Evolutionary conservation across 306 rosid species (phyloP), one percentile per base, ranked within the genome.

Genomic region (Mucuna pruriens): DNA sequence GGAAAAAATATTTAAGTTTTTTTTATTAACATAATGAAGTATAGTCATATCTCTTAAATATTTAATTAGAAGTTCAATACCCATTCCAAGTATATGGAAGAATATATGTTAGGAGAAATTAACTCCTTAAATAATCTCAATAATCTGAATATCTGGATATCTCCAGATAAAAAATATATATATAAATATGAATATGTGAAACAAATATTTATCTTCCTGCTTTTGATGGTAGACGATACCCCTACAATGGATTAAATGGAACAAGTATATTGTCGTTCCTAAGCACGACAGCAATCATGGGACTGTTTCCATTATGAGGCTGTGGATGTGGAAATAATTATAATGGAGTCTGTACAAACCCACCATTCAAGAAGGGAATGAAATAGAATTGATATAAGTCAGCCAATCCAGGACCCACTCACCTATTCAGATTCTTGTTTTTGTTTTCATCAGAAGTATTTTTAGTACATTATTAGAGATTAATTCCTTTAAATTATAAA

Each of bases 281-380:
- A 78, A 63, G 83, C 2, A 40, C 0, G 77, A 65, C 86, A 84
- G 48, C 54, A 84, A 84, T 83, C 15, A 83, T 73, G 75, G 1
- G 16, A 52, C n/a, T 73, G 84, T 72, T 73, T 54, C 76, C 64
- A 69, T 9, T 1, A 66, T 31, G 25, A 26, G 12, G 3, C n/a
- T 42, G 19, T 40, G 71, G 31, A 4, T 75, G 23, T 57, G 81
- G 49, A 70, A 20, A 45, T 6, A 20, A 45, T 6, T 49, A 38
- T 40, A 31, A 49, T 83, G 39, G 69, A 62, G 0, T 62, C 34
- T 79, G 60, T 83, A 78, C 76, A 52, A 25, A 31, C 26, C 71
- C 86, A 38, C 79, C 63, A 76, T 71, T 17, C 23, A 0, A 1
- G 36, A 49, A 9, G 9, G 9, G 57, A 49, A 52, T 52, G 7